Evolutionary conservation across 495 filamentous ascomycete genomes (phyloP), one percentile per base, ranked within the genome.

Genomic region (Penicillium silybi): DNA sequence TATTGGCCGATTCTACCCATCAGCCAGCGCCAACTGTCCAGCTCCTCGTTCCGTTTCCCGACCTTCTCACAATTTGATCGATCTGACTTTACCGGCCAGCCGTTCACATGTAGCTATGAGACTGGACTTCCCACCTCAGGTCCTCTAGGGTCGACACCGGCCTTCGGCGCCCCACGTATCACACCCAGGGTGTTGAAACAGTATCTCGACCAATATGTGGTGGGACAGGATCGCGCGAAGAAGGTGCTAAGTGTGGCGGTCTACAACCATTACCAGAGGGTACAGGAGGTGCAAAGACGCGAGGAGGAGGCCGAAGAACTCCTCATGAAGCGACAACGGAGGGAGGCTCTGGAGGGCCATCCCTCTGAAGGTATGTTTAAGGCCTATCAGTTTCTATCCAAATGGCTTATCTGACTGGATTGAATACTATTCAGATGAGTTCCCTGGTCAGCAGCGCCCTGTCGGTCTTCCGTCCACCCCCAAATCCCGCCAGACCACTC

Each of bases 181-280:
- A 95, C 90, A n/a, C 90, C 89, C 3, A 83, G 80, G 52, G 75
- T 83, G 51, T 74, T 98, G 57, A 97, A 97, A 70, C 80, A 89
- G 57, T 88, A 96, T 64, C 82, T 97, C 10, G 95, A 98, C 63
- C 87, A 92, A 64, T 97, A 90, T 66, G 92, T 98, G 6, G 92
- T 98, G 6, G 95, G 95, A 19, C 93, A 98, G 65, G 88, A 95
- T 58, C 85, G 89, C 44, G 89, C 93, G n/a, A 98, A 97, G 79
- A 93, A 93, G 66, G 87, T 91, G 20, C 80, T 97, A 45, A 92
- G 89, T 56, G 86, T 91, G 10, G 90, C 92, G 3, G 88, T 98
- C n/a, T 97, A 90, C 69, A 96, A 97, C 71, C 93, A 98, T 62
- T 97, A 96, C 65, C 91, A 95, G 71, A 79, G 87, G 34, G 81